phyloP scores from a whole-genome alignment of 257 asterid species.

The Nyctanthes arbortristis region DNA sequence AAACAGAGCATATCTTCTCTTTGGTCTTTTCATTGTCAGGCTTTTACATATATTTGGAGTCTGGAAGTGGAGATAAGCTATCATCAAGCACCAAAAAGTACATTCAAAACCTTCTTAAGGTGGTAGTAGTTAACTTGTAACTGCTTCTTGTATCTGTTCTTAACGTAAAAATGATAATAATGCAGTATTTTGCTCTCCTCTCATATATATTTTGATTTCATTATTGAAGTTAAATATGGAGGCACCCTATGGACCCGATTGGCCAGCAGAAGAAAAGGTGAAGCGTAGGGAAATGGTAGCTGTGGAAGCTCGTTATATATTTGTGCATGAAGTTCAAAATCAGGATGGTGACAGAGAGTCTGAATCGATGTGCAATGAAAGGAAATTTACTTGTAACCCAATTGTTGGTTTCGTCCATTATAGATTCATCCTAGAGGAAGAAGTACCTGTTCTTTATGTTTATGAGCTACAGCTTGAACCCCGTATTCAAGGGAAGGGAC shows the following conservation, averaged over 20 bases:
- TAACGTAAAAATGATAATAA: not conserved
- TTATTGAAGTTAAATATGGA: conserved; percentile 70
- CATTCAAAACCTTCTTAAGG: conserved; percentile 79
- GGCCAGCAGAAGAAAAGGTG: conserved; percentile 84
- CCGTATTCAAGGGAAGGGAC: conserved; percentile 80
- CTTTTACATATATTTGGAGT: conserved; percentile 52
- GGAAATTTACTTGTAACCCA: conserved; percentile 29
- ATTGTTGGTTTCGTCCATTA: conserved; percentile 84
- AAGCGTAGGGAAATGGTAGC: conserved; percentile 86
- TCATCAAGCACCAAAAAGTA: conserved; percentile 49
- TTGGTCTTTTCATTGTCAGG: conserved; percentile 37
- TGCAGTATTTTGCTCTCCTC: not conserved
- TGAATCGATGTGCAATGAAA: conserved; percentile 27
- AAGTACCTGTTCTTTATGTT: conserved; percentile 85
- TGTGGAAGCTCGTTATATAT: conserved; percentile 73
- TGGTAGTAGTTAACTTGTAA: conserved; percentile 18
- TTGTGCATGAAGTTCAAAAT: conserved; percentile 51
- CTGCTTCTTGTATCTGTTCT: not conserved
- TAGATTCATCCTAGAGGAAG: conserved; percentile 81
- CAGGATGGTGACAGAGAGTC: conserved; percentile 29
- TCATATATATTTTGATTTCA: conserved; percentile 14
- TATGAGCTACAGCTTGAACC: conserved; percentile 87
- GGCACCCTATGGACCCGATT: conserved; percentile 77
- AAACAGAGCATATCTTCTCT: too few relatives aligned
- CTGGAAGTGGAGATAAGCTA: conserved; percentile 72